phyloP scores from a whole-genome alignment of 108 stramenopile species.

The Licmophora abbreviata region DNA sequence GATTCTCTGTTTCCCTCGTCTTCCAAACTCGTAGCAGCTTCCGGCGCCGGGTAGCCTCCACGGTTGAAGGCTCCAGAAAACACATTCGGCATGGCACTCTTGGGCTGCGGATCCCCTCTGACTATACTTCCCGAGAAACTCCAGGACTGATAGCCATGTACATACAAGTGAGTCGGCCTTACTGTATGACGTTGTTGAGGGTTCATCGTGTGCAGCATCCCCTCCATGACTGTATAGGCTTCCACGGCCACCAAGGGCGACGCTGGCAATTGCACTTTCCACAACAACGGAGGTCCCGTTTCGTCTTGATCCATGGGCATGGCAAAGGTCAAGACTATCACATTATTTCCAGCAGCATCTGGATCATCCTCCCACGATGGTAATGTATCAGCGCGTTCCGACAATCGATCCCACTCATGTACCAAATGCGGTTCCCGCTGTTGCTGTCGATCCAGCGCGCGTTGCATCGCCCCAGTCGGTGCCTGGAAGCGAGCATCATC shows the following conservation, averaged over 20 bases:
- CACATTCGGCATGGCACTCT: constrained; percentile 65
- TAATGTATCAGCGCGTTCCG: constrained; percentile 6
- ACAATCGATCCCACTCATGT: constrained; percentile 1
- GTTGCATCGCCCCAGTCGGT: neutral
- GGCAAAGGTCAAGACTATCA: constrained; percentile 25
- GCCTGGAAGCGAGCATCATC: neutral
- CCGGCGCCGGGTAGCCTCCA: constrained; percentile 35
- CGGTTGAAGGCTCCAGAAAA: constrained; percentile 68
- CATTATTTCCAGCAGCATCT: constrained; percentile 4
- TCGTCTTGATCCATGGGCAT: constrained; percentile 14
- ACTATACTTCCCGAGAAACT: constrained; percentile 68
- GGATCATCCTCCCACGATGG: neutral
- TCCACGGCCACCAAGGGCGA: constrained; percentile 45
- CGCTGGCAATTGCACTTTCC: constrained; percentile 73
- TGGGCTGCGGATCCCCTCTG: constrained; percentile 65
- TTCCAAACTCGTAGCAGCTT: neutral
- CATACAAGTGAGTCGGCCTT: constrained; percentile 73
- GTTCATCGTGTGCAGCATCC: constrained; percentile 21
- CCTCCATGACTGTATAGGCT: constrained; percentile 67
- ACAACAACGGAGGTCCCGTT: constrained; percentile 56
- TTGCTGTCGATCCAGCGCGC: neutral
- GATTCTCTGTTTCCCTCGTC: neutral
- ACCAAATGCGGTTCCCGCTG: neutral
- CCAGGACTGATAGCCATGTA: constrained; percentile 86
- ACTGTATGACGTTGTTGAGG: constrained; percentile 18